Evolutionary conservation across 768 basidiomycete species (phyloP).

Genomic region (Mycena leptocephala): DNA sequence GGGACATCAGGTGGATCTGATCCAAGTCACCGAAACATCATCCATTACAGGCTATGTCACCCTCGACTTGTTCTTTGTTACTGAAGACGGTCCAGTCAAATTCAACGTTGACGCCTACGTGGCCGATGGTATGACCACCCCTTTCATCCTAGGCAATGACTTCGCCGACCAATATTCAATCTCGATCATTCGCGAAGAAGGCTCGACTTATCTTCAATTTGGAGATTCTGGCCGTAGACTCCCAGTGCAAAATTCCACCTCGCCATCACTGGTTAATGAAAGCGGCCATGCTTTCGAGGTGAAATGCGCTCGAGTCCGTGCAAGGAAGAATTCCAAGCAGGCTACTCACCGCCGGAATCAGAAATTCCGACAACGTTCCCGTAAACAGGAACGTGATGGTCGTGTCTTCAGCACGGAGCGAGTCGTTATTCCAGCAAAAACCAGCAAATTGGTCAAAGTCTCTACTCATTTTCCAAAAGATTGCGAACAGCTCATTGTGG

Average conservation of each 20-base stretch:
- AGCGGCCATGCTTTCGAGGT: neutral
- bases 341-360: neutral
- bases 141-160: conserved; percentile 49
- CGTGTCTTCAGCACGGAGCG: neutral
- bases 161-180: conserved; percentile 50
- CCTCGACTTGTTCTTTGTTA: conserved; percentile 42
- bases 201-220: neutral
- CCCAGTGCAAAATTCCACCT: neutral
- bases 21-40: conserved; percentile 49
- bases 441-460: neutral
- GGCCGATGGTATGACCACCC: conserved; percentile 44
- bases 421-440: neutral
- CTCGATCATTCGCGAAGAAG: conserved; percentile 40
- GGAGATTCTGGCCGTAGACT: neutral
- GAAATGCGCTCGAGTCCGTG: neutral
- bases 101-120: conserved; percentile 49
- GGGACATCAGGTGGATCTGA: conserved; percentile 47
- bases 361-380: neutral
- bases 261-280: neutral
- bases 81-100: conserved; percentile 39
- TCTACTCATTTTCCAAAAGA: neutral
- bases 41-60: conserved; percentile 47
- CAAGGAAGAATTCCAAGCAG: neutral
- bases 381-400: neutral
- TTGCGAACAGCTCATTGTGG: neutral